A percentile compares a stretch with the other conserved stretches of the same genome.
Conservation (phyloP, 2,329 filamentous ascomycete genomes). For the Hypocrella siamensis region DNA sequence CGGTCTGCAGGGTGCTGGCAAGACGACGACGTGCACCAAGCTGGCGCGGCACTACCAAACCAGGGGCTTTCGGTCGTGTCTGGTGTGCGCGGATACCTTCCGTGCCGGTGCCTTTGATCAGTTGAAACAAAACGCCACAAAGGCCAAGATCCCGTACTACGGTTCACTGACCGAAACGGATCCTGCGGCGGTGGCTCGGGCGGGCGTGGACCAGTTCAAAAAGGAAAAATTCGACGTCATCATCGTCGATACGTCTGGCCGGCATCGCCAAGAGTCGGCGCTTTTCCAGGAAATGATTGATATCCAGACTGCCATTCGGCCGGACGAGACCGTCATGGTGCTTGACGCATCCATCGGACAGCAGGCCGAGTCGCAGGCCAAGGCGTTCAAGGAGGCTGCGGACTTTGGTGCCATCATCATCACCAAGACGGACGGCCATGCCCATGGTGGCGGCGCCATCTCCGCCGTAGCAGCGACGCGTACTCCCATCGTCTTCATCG, state of each 20-base stretch:
- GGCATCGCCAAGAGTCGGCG: slow-evolving; percentile 87
- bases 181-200: slow-evolving; percentile 80
- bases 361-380: slow-evolving; percentile 82
- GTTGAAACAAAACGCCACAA: slow-evolving; percentile 96
- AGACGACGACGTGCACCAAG: slow-evolving; percentile 97
- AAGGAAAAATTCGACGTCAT: slow-evolving; percentile 98
- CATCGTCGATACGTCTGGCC: slow-evolving; percentile 91
- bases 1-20: slow-evolving; percentile 90
- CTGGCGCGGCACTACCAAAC: slow-evolving; percentile 89
- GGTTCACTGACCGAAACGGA: slow-evolving; percentile 94
- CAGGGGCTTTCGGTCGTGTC: slow-evolving; percentile 77
- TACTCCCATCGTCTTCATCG: slow-evolving; percentile 94
- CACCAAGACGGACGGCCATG: slow-evolving; percentile 94
- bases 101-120: slow-evolving; percentile 97
- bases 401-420: slow-evolving; percentile 98
- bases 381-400: slow-evolving; percentile 93
- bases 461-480: slow-evolving; percentile 93
- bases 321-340: slow-evolving; percentile 97
- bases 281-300: slow-evolving; percentile 97
- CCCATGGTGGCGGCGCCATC: slow-evolving; percentile 89
- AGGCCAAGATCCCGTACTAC: slow-evolving; percentile 98
- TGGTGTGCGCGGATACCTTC: slow-evolving; percentile 97
- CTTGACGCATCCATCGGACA: slow-evolving; percentile 94
- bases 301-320: slow-evolving; percentile 77
- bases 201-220: slow-evolving; percentile 97